These are phyloP conservation scores for Sphagnum tenellum DNA, from an alignment of 225 moss, liverwort and hornwort species.

Conservation along the genomic window DNA sequence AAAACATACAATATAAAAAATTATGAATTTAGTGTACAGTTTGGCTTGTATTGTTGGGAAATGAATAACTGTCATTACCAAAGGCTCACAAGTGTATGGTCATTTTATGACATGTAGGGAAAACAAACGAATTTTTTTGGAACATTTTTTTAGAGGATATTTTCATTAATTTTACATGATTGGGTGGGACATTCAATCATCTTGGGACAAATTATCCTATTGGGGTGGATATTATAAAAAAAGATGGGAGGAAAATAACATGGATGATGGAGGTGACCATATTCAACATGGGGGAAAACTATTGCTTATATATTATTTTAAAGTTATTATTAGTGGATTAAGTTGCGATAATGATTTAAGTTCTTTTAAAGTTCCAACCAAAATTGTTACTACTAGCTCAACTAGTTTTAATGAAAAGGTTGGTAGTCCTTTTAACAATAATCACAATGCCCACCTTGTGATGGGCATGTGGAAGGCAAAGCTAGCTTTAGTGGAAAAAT, in stretches of 20 bases:
- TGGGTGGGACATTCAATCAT: slow-evolving; percentile 95
- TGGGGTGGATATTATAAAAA: slow-evolving; percentile 52
- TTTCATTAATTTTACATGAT: slow-evolving; percentile 69
- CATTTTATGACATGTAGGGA: no score
- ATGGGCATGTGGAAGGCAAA: slow-evolving; percentile 80
- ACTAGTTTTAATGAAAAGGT: slow-evolving; percentile 58
- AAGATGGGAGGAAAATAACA: slow-evolving; percentile 94
- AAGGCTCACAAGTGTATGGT: no score
- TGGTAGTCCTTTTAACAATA: slow-evolving; percentile 66
- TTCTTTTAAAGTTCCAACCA: slow-evolving; percentile 39
- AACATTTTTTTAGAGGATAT: slow-evolving; percentile 72
- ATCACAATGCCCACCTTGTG: slow-evolving; percentile 59
- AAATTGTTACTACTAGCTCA: slow-evolving; percentile 30
- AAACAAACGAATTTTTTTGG: slow-evolving; percentile 77
- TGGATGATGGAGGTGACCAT: slow-evolving; percentile 67
- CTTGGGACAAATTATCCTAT: slow-evolving; percentile 56
- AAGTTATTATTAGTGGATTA: slow-evolving; percentile 37
- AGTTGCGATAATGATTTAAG: slow-evolving; percentile 63
- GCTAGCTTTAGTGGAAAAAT: slow-evolving; percentile 82
- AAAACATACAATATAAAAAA: no score
- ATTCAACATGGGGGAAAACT: slow-evolving; percentile 74
- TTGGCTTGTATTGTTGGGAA: no score
- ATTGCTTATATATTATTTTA: slow-evolving; percentile 84
- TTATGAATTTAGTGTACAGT: no score
- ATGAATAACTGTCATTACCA: no score